A percentile compares a stretch with the other conserved stretches of the same genome.
Conservation (phyloP, 805 yeast genomes). For the Lachancea cidri region DNA sequence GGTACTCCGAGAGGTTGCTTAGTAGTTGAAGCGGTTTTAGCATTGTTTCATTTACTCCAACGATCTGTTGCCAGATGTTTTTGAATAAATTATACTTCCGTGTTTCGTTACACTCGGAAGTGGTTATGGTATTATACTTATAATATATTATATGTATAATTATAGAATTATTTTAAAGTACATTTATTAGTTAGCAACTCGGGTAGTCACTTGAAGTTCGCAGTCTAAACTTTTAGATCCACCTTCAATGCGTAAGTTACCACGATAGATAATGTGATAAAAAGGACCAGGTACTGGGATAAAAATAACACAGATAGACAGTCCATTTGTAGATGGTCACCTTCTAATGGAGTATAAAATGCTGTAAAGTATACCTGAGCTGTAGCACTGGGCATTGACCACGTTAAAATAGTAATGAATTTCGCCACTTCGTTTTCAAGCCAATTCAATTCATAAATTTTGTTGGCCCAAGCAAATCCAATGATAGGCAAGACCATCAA, state of each 20-base stretch:
- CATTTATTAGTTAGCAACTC: no score
- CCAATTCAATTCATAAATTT: conserved; percentile 58
- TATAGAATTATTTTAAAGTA: no score
- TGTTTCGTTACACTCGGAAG: no score
- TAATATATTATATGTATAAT: no score
- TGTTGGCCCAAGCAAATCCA: conserved; percentile 65
- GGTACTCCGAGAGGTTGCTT: conserved; percentile 18
- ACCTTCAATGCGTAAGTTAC: conserved; percentile 49
- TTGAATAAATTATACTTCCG: no score
- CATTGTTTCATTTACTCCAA: conserved; percentile 12
- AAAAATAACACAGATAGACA: conserved; percentile 69
- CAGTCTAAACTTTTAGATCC: conserved; percentile 25
- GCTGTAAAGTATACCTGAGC: conserved; percentile 86
- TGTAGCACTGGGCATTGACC: conserved; percentile 85
- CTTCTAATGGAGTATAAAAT: conserved; percentile 67
- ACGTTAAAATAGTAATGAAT: conserved; percentile 68
- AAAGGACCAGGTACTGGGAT: conserved; percentile 58
- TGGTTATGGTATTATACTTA: no score
- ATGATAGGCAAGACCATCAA: conserved; percentile 72
- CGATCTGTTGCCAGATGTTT: no score
- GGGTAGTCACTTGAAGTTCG: no score
- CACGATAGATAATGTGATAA: conserved; percentile 64
- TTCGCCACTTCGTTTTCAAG: conserved; percentile 53
- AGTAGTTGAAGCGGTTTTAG: conserved; percentile 16
- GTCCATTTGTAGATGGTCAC: conserved; percentile 59